phyloP scores from a whole-genome alignment of 2,329 filamentous ascomycete species.

The Fusarium setosum region DNA sequence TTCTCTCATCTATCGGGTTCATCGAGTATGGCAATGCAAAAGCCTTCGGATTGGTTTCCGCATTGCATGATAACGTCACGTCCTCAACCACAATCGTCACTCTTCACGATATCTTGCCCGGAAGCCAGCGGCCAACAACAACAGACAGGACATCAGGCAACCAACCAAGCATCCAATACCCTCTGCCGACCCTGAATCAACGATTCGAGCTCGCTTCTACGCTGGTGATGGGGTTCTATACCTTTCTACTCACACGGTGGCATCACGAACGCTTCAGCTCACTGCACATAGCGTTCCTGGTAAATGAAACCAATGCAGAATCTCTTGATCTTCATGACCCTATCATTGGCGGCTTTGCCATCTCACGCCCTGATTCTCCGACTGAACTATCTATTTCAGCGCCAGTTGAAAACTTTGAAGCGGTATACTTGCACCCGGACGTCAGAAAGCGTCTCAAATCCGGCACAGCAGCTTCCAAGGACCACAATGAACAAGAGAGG shows the following conservation, averaged over 20 bases:
- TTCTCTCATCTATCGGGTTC: not conserved
- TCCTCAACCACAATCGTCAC: not conserved
- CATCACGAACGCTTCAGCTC: slow-evolving; percentile 10
- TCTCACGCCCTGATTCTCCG: not conserved
- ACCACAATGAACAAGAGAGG: not conserved
- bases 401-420: not conserved
- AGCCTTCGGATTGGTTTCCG: not conserved
- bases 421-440: not conserved
- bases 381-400: not conserved
- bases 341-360: not conserved
- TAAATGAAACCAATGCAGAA: not conserved
- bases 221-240: not conserved
- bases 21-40: not conserved
- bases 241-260: not conserved
- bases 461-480: not conserved
- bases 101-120: not conserved
- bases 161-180: not conserved
- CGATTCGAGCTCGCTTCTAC: not conserved
- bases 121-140: not conserved
- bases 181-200: not conserved
- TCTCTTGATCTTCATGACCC: not conserved
- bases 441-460: not conserved
- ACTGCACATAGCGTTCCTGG: not conserved
- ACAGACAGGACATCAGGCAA: not conserved
- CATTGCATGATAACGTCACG: not conserved